These are phyloP conservation scores for Pseudogymnoascus sp. DNA, from an alignment of 2,329 filamentous ascomycete species.

Conservation along the genomic window DNA sequence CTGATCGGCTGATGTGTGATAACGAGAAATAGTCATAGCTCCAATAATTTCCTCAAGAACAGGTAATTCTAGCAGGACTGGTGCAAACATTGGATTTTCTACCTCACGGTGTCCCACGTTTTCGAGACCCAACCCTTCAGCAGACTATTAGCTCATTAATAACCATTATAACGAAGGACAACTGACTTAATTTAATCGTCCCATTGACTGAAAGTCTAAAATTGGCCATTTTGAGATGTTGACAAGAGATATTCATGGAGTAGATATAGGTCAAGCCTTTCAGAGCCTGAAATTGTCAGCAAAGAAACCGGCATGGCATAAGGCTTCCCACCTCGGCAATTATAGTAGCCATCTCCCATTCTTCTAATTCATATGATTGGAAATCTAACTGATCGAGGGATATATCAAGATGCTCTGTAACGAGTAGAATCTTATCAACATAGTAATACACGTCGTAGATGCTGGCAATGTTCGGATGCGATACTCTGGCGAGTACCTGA, in stretches of 20 bases:
- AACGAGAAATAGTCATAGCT: too few species aligned
- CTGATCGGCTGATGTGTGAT: too few species aligned
- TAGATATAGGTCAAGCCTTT: background rate
- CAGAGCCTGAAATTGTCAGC: background rate
- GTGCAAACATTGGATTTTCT: background rate
- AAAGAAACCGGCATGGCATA: too few species aligned
- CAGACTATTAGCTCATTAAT: background rate
- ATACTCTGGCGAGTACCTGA: too few species aligned
- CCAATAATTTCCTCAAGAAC: background rate
- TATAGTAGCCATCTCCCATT: background rate
- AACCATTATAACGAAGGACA: background rate
- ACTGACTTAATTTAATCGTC: background rate
- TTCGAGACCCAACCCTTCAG: background rate
- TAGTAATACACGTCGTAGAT: too few species aligned
- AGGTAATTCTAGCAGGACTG: background rate
- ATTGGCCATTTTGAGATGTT: background rate
- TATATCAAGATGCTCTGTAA: too few species aligned
- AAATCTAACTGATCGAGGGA: too few species aligned
- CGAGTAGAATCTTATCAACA: too few species aligned
- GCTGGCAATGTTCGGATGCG: too few species aligned
- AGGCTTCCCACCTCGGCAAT: too few species aligned
- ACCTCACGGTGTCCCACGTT: background rate
- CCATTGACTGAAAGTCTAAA: background rate
- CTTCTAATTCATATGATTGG: too few species aligned
- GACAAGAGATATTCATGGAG: background rate